Conservation (phyloP, 306 rosid species). For the Coriaria nepalensis region DNA sequence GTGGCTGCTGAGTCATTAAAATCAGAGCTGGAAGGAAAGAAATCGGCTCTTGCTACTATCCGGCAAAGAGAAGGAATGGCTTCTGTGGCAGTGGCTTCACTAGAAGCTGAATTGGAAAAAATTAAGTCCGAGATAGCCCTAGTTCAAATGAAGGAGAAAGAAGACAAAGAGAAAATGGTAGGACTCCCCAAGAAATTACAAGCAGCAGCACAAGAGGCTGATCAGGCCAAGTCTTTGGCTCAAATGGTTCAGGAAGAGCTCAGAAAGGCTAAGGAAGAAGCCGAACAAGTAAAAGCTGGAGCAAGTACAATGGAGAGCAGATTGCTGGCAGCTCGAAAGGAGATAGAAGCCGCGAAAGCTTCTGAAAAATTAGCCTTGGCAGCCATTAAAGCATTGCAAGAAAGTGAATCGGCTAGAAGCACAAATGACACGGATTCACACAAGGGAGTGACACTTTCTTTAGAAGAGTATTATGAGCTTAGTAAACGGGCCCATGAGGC, state of each 20-base stretch:
- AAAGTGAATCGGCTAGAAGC: constrained; percentile 62
- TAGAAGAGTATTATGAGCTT: constrained; percentile 91
- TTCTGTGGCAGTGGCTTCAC: constrained; percentile 76
- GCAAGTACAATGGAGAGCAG: constrained; percentile 80
- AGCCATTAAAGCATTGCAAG: constrained; percentile 91
- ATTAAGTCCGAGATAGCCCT: constrained; percentile 80
- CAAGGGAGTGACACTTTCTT: constrained; percentile 58
- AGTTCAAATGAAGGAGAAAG: constrained; percentile 89
- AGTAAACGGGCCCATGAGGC: constrained; percentile 91
- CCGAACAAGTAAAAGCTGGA: constrained; percentile 91
- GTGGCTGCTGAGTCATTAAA: constrained; percentile 73
- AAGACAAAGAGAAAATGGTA: constrained; percentile 58
- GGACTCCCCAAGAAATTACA: constrained; percentile 77
- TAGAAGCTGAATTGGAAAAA: constrained; percentile 73
- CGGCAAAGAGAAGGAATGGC: constrained; percentile 97
- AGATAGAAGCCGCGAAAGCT: constrained; percentile 92
- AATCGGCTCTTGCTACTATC: constrained; percentile 49
- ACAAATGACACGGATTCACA: constrained; percentile 38
- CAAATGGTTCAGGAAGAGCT: constrained; percentile 57
- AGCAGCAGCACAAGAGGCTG: constrained; percentile 68
- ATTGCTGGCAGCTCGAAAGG: constrained; percentile 78
- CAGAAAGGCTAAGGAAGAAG: constrained; percentile 61
- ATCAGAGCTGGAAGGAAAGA: constrained; percentile 71
- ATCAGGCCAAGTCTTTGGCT: constrained; percentile 67
- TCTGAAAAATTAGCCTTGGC: constrained; percentile 77